Conservation (phyloP, 2,329 filamentous ascomycete species). For the Diaporthe destruens region DNA sequence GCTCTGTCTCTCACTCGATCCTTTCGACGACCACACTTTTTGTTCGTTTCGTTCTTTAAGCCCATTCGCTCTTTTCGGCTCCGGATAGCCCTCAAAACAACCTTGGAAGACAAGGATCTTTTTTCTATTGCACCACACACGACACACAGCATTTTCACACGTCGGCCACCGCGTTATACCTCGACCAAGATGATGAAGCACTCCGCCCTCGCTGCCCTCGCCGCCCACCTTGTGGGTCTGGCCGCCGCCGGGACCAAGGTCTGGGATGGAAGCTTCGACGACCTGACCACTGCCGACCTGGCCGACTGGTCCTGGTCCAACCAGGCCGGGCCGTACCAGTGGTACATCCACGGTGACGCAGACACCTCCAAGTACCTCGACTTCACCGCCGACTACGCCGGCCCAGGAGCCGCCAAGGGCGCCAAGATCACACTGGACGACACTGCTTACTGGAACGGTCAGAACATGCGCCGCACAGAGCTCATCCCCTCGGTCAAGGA, state of each 20-base stretch:
- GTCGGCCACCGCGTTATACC: conserved; percentile 2
- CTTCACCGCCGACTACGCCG: conserved; percentile 68
- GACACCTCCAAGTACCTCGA: conserved; percentile 69
- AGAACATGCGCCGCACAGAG: conserved; percentile 77
- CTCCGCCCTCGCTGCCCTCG: conserved; percentile 41
- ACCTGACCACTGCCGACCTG: conserved; percentile 63
- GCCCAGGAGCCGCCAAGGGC: conserved; percentile 71
- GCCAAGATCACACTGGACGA: conserved; percentile 72
- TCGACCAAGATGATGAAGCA: conserved; percentile 39
- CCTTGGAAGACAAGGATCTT: conserved; percentile 39
- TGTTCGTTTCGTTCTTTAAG: conserved; percentile 40
- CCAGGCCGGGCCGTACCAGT: conserved; percentile 75
- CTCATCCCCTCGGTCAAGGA: conserved; percentile 71
- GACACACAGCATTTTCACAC: conserved; percentile 13
- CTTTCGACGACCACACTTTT: conserved; percentile 37
- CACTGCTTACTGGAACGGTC: conserved; percentile 75
- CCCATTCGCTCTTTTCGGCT: conserved; percentile 42
- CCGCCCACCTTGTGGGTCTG: conserved; percentile 44
- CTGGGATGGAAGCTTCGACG: conserved; percentile 73
- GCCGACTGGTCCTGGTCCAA: conserved; percentile 73
- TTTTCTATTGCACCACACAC: conserved; percentile 3
- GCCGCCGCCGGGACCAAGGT: conserved; percentile 61
- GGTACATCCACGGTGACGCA: conserved; percentile 76
- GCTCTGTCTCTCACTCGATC: conserved; percentile 32
- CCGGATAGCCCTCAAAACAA: conserved; percentile 39